Evolutionary conservation across 169 alveolate genomes (phyloP).

Genomic region (Perkinsus chesapeaki): DNA sequence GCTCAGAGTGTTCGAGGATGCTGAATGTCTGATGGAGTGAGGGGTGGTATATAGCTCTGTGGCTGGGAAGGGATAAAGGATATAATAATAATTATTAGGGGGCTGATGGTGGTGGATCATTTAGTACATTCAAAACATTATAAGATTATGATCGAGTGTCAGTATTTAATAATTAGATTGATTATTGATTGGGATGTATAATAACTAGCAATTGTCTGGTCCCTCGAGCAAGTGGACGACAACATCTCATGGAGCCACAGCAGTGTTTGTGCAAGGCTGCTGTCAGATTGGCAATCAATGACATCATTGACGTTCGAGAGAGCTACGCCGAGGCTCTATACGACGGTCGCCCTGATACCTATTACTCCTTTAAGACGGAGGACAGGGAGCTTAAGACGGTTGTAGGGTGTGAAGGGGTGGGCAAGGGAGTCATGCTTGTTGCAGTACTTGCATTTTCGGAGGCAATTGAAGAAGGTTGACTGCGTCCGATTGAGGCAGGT

Average conservation of each 20-base stretch:
- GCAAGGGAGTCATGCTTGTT: background rate
- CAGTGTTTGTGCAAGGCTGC: no score
- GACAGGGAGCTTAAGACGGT: background rate
- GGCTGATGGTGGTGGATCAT: no score
- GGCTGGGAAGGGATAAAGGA: background rate
- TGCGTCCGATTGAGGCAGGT: background rate
- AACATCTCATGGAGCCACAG: no score
- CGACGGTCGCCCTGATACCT: background rate
- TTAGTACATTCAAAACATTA: no score
- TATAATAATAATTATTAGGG: no score
- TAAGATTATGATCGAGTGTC: no score
- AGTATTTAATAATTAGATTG: no score
- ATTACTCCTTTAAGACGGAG: background rate
- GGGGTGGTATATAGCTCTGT: no score
- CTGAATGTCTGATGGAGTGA: background rate
- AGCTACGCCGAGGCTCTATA: background rate
- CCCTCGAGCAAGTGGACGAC: no score
- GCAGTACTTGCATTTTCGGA: background rate
- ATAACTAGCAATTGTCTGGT: no score
- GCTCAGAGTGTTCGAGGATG: background rate
- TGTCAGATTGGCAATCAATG: no score
- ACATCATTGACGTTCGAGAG: background rate
- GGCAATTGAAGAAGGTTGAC: background rate
- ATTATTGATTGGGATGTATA: no score
- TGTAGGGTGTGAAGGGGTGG: background rate